Base-by-base conservation (phyloP, 2,329 filamentous ascomycete species). In the Simplicillium aogashimaense region DNA sequence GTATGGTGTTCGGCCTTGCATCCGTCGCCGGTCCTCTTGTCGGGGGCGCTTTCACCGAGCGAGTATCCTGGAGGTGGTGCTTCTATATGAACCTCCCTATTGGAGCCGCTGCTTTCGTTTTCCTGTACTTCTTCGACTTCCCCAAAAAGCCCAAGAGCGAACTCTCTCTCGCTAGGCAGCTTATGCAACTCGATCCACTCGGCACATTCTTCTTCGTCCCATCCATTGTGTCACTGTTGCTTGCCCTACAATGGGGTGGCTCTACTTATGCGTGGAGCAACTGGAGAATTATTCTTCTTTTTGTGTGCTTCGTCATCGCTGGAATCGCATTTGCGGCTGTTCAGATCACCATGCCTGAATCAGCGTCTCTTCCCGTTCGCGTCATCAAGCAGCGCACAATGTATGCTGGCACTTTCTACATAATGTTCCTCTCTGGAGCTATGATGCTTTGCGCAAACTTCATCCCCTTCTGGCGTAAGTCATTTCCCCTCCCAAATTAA, bases 211-310 rank as follows among this genome's bases (percentile, higher is more conserved):
- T 79, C 54, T 74, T 83, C 46, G 56, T 82, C 13, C 76, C 78
- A 0, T 67, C 68, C 28, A 66, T 79, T 31, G 64, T 80, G 12
- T 76, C 68, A 45, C 70, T 82, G 30, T 57, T 83, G 3, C 60
- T 83, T 5, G 78, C 78, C 1, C 61, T 83, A 29, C 73, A 82
- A 50, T 82, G 76, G 77, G 76, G 75, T 38, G 76, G 76, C 3
- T 65, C 66, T 3, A 64, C 55, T 3, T 73, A 76, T 47, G 45
- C 60, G 0, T 80, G 75, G 76, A 58, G 53, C 31, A 65, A 60
- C 46, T 69, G 68, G 59, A 66, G 69, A 34, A 67, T 77, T 40
- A 67, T 78, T 37, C 48, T 70, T 7, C 60, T 79, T n/a, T 64
- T 79, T 8, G 59, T 67, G 34, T 46, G 76, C 9, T 76, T 73